These are phyloP conservation scores for Sclerotiophoma versabilis DNA, from an alignment of 2,329 filamentous ascomycete genomes.

Conservation along the genomic window DNA sequence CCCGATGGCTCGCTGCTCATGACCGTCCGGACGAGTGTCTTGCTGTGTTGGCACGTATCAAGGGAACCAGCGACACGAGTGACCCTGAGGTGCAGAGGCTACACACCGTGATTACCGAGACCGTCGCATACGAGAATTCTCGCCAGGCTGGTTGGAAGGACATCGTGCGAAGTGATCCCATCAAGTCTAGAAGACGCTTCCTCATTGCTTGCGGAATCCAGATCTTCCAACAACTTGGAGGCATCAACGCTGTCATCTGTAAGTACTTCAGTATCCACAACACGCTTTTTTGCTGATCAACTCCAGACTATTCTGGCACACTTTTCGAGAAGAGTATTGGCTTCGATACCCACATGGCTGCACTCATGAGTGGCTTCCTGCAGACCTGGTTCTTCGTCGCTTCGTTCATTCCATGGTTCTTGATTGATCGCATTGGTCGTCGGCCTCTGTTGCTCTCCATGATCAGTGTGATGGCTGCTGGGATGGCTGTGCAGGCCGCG, in stretches of 20 bases:
- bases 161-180: conserved; percentile 23
- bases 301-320: conserved; percentile 23
- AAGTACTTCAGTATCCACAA: background rate
- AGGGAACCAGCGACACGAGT: conserved; percentile 8
- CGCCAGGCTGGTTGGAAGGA: conserved; percentile 27
- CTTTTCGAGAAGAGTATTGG: conserved; percentile 28
- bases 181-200: conserved; percentile 27
- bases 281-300: background rate
- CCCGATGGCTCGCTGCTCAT: conserved; percentile 25
- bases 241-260: conserved; percentile 30
- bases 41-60: conserved; percentile 22
- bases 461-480: conserved; percentile 27
- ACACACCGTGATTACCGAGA: conserved; percentile 26
- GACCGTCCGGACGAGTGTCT: conserved; percentile 26
- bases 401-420: conserved; percentile 26
- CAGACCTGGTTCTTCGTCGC: conserved; percentile 31
- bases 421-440: conserved; percentile 25
- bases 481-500: conserved; percentile 27
- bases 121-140: conserved; percentile 23
- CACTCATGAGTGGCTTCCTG: conserved; percentile 26
- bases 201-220: conserved; percentile 27
- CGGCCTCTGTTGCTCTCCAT: conserved; percentile 24
- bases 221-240: conserved; percentile 27
- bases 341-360: conserved; percentile 24
- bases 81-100: conserved; percentile 21